phyloP scores from a whole-genome alignment of 1,284 basidiomycete genomes.

The Pascua guehoae region DNA sequence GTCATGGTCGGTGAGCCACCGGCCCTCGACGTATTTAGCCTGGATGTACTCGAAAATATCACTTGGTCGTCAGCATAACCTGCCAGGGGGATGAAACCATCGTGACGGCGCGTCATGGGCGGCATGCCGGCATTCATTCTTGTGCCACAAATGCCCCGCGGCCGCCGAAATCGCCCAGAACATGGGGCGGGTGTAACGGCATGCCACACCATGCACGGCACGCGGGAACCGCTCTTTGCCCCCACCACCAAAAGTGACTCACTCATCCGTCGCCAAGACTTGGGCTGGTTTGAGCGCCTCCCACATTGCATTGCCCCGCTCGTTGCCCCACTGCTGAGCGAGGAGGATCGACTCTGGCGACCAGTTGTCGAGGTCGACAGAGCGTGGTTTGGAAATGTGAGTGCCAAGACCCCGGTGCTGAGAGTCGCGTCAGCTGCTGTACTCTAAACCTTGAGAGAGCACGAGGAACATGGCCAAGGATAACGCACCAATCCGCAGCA shows the following conservation, averaged over 20 bases:
- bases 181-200: too few species aligned
- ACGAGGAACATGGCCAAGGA: not conserved
- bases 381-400: conserved; percentile 54
- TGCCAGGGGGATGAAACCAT: too few species aligned
- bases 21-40: conserved; percentile 49
- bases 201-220: too few species aligned
- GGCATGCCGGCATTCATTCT: too few species aligned
- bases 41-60: conserved; percentile 43
- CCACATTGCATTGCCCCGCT: conserved; percentile 47
- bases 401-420: conserved; percentile 54
- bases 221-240: not conserved
- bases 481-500: conserved; percentile 49
- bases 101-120: too few species aligned
- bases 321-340: conserved; percentile 50
- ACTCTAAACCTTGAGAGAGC: not conserved
- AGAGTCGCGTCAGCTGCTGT: not conserved
- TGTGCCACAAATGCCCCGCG: not conserved
- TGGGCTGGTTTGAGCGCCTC: conserved; percentile 35
- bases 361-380: conserved; percentile 55
- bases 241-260: conserved; percentile 19
- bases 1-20: conserved; percentile 37
- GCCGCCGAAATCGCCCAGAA: not conserved
- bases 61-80: conserved; percentile 12
- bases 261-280: conserved; percentile 36
- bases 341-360: conserved; percentile 44